A percentile compares a stretch with the other conserved stretches of the same genome.
Conservation (phyloP, 768 basidiomycete species). For the Kwoniella shandongensis region DNA sequence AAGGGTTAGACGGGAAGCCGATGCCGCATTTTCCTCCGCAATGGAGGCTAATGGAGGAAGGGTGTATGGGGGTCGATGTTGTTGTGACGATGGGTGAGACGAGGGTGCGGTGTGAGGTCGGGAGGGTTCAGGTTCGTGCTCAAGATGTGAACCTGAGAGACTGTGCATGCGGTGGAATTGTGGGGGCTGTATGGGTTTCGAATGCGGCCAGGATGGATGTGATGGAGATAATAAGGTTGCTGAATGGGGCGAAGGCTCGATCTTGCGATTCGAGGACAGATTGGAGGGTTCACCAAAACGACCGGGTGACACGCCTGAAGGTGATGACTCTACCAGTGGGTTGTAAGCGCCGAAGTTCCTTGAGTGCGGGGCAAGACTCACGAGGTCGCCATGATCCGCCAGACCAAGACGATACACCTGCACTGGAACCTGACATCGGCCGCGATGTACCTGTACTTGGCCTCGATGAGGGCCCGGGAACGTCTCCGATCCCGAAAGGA, state of each 20-base stretch:
- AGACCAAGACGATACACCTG: conserved; percentile 15
- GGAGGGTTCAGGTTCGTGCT: conserved; percentile 16
- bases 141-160: conserved; percentile 1
- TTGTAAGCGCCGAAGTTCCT: no score
- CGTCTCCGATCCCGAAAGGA: background rate
- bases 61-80: background rate
- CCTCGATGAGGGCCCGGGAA: conserved; percentile 13
- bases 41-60: conserved; percentile 19
- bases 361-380: background rate
- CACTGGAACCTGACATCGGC: conserved; percentile 15
- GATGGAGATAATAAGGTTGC: conserved; percentile 58
- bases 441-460: conserved; percentile 19
- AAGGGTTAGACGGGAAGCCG: conserved; percentile 11
- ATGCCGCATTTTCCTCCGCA: conserved; percentile 10
- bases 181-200: conserved; percentile 12
- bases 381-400: conserved; percentile 11
- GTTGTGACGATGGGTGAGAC: conserved; percentile 1
- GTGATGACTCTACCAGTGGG: no score
- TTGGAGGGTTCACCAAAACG: background rate
- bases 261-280: background rate
- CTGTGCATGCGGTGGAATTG: conserved; percentile 16
- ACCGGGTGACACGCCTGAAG: no score
- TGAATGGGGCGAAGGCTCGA: conserved; percentile 18
- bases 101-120: conserved; percentile 20
- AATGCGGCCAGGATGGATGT: conserved; percentile 9